phyloP scores from a whole-genome alignment of 176 grass and related monocot species.

The Paspalum notatum region DNA sequence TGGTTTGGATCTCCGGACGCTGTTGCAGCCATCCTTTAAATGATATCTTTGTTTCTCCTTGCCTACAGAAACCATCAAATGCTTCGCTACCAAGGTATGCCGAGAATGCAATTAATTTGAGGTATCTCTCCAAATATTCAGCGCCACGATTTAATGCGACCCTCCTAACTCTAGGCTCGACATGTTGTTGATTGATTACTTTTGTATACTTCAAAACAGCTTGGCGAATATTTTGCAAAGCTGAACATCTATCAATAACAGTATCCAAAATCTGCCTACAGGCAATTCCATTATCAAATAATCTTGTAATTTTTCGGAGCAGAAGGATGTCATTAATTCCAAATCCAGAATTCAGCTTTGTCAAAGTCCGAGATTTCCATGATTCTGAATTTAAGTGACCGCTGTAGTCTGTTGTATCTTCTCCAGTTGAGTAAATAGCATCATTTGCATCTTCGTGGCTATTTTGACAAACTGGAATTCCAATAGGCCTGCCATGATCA shows the following conservation, averaged over 20 bases:
- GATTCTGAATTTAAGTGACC: slow-evolving; percentile 56
- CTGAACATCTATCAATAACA: slow-evolving; percentile 93
- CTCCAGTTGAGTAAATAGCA: slow-evolving; percentile 65
- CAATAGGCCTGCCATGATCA: slow-evolving; percentile 82
- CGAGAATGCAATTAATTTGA: slow-evolving; percentile 97
- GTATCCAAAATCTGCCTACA: slow-evolving; percentile 82
- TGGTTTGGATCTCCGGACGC: slow-evolving; percentile 91
- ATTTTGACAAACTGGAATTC: slow-evolving; percentile 58
- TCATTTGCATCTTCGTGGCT: slow-evolving; percentile 52
- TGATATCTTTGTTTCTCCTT: slow-evolving; percentile 75
- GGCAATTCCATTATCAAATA: slow-evolving; percentile 93
- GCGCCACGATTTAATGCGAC: slow-evolving; percentile 91
- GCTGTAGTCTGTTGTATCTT: slow-evolving; percentile 64
- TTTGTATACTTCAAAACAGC: slow-evolving; percentile 93
- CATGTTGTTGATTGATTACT: slow-evolving; percentile 89
- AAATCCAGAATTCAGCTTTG: slow-evolving; percentile 55
- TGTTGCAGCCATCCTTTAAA: slow-evolving; percentile 95
- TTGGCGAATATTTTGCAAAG: slow-evolving; percentile 93
- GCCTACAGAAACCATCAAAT: slow-evolving; percentile 91
- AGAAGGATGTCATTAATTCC: slow-evolving; percentile 97
- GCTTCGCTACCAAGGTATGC: slow-evolving; percentile 95
- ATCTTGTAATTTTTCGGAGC: slow-evolving; percentile 86
- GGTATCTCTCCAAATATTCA: slow-evolving; percentile 96
- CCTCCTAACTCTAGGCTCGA: slow-evolving; percentile 89
- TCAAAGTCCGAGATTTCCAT: slow-evolving; percentile 47